A percentile compares a stretch with the other conserved stretches of the same genome.
Conservation (phyloP, 306 rosid species). For the Rosa multiflora region DNA sequence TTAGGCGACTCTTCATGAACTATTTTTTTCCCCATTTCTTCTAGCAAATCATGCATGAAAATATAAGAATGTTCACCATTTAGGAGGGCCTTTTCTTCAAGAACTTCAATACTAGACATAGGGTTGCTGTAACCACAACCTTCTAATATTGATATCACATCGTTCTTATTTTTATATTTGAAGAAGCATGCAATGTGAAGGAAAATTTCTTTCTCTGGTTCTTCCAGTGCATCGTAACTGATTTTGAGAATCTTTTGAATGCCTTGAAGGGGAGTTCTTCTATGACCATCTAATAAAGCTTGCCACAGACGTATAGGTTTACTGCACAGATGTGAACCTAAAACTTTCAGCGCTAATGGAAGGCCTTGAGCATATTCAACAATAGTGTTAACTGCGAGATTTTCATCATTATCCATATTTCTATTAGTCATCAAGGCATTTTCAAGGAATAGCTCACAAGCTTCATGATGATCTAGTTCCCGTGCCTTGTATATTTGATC, state of each 20-base stretch:
- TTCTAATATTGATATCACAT: too few relatives aligned
- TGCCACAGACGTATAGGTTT: conserved; percentile 28
- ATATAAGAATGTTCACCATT: background rate
- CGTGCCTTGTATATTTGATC: too few relatives aligned
- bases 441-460: too few relatives aligned
- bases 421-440: too few relatives aligned
- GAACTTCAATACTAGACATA: background rate
- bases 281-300: conserved; percentile 27
- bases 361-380: background rate
- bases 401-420: background rate
- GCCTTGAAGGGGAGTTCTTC: conserved; percentile 29
- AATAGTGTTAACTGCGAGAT: background rate
- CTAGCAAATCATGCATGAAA: conserved; percentile 42
- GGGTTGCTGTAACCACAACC: conserved; percentile 17
- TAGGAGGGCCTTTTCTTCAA: conserved; percentile 6
- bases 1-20: conserved; percentile 17
- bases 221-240: conserved; percentile 37
- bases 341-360: conserved; percentile 40
- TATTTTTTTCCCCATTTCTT: conserved; percentile 36
- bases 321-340: conserved; percentile 34
- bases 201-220: conserved; percentile 17
- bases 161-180: too few relatives aligned
- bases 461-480: too few relatives aligned
- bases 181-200: background rate
- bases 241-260: conserved; percentile 38